Conservation (phyloP, 2,329 filamentous ascomycete species). For the Aspergillus novoparasiticus region DNA sequence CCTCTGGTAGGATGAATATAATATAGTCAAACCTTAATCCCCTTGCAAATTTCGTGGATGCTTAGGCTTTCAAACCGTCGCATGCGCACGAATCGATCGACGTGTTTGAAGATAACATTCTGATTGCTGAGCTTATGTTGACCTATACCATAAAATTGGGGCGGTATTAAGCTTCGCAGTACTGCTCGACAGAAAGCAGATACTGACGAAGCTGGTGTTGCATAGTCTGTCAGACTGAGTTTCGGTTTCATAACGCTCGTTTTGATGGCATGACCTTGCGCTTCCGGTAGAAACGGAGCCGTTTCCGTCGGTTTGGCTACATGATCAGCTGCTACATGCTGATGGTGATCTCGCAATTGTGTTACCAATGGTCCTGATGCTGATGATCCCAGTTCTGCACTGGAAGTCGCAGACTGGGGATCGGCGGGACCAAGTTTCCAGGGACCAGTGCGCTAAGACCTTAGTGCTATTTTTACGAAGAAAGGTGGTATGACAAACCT, state of each 20-base stretch:
- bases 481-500: slow-evolving; percentile 38
- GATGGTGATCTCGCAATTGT: slow-evolving; percentile 24
- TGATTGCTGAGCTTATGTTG: slow-evolving; percentile 62
- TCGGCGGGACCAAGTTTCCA: slow-evolving; percentile 22
- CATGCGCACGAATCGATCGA: slow-evolving; percentile 77
- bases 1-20: neutral
- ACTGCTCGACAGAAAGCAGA: slow-evolving; percentile 86
- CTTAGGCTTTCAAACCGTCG: slow-evolving; percentile 80
- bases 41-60: slow-evolving; percentile 75
- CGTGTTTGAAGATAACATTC: slow-evolving; percentile 60
- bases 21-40: slow-evolving; percentile 65
- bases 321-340: slow-evolving; percentile 1
- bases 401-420: slow-evolving; percentile 8
- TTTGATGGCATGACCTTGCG: slow-evolving; percentile 11
- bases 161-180: slow-evolving; percentile 71
- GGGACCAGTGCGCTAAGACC: slow-evolving; percentile 24
- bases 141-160: slow-evolving; percentile 70
- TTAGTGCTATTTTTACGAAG: slow-evolving; percentile 15
- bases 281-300: neutral
- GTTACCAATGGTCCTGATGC: slow-evolving; percentile 26
- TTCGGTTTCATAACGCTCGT: slow-evolving; percentile 19
- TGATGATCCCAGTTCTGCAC: slow-evolving; percentile 15
- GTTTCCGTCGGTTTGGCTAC: neutral
- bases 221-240: slow-evolving; percentile 63
- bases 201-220: slow-evolving; percentile 68